Base-by-base conservation (phyloP, 2,329 filamentous ascomycete genomes). In the Akanthomyces dipterigenus region DNA sequence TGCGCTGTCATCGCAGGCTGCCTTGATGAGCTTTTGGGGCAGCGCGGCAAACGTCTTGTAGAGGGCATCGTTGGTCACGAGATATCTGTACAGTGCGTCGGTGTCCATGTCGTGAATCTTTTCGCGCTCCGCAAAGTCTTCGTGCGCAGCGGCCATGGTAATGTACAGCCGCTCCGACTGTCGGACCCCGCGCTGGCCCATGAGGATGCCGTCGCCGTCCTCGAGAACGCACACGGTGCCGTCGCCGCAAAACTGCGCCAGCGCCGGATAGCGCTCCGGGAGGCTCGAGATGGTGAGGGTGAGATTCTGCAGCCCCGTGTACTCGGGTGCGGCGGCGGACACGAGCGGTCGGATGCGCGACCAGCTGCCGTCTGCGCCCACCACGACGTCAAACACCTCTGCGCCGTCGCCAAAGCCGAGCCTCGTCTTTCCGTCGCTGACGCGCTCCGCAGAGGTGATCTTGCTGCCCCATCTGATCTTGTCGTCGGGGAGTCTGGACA, bases 301-400 rank as follows among this genome's bases (percentile, higher is more conserved):
- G 31, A 78, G 60, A 31, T 69, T 69, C 0, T 75, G 73, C 42
- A 76, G 69, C 16, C 78, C 75, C 2, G 70, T 73, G 63, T 76
- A 78, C 5, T 64, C 61, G 1, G 76, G 79, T 63, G 67, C 70
- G 4, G 68, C 66, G 28, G 73, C 64, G 1, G 72, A 73, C 9
- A 78, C 64, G 2, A 77, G 62, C 0, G 63, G 58, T 0, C 78
- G 71, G 4, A 78, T 67, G 60, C 69, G 74, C 18, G 67, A 73
- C 74, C 75, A 78, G 1, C 75, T 73, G 5, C 76, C 76, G 66
- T 76, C 74, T 1, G 73, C 74, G 11, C 77, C 76, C 36, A 77
- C 68, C 6, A 76, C 71, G 1, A 77, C 63, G 59, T 78, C 76
- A 55, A 72, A 76, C 0, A 60, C 61, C 16, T 65, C 49, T 2